These are phyloP conservation scores for Verticillium albo-atrum DNA, from an alignment of 2,329 filamentous ascomycete species.

Conservation along the genomic window DNA sequence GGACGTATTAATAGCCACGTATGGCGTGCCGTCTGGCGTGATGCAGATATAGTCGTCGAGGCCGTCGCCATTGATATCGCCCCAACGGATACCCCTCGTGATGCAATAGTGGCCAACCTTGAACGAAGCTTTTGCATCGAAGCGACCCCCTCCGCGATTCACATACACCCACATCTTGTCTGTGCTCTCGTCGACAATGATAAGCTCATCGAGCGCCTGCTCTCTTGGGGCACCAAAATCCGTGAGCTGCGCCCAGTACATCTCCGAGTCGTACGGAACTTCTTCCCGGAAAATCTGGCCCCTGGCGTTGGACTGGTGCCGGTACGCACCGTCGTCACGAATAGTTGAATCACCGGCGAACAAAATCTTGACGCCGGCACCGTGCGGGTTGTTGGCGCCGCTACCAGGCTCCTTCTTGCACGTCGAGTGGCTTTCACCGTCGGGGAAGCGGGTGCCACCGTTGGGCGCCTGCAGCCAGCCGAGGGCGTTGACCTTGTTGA, in stretches of 20 bases:
- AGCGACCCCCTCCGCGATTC: neutral
- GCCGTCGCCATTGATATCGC: constrained; percentile 15
- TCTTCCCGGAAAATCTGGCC: constrained; percentile 7
- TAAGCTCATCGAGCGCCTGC: constrained; percentile 11
- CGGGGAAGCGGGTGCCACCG: neutral
- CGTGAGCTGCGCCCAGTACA: constrained; percentile 16
- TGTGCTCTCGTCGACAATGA: neutral
- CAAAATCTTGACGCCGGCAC: neutral
- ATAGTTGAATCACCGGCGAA: neutral
- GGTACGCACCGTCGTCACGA: constrained; percentile 21
- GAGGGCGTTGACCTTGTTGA: neutral
- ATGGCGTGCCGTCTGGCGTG: constrained; percentile 10
- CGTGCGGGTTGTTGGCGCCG: neutral
- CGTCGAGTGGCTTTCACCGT: neutral
- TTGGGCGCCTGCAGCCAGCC: neutral
- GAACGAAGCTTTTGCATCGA: neutral
- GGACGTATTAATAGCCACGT: neutral
- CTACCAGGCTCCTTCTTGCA: neutral
- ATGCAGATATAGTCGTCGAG: constrained; percentile 26
- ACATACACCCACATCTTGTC: neutral
- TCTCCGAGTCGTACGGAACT: constrained; percentile 15
- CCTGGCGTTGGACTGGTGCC: constrained; percentile 15
- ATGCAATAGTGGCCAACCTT: neutral
- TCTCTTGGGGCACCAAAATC: constrained; percentile 13
- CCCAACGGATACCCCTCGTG: too few relatives aligned